A percentile compares a stretch with the other conserved stretches of the same genome.
These are phyloP conservation scores for Amaranthus palmeri DNA, from an alignment of 148 eudicot genomes.

Conservation along the genomic window DNA sequence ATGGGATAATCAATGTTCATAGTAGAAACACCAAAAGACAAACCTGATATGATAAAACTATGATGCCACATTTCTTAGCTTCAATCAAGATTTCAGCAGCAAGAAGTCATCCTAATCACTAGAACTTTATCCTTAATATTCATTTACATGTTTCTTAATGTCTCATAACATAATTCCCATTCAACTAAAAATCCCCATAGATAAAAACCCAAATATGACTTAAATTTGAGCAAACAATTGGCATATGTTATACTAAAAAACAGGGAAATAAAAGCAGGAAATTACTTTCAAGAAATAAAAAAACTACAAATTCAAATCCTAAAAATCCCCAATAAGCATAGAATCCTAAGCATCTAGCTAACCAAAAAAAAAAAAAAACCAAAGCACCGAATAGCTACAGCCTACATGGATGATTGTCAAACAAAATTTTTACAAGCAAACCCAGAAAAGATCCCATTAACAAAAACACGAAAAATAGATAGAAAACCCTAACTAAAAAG, in stretches of 20 bases:
- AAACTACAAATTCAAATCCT: not conserved
- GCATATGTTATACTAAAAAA: not conserved
- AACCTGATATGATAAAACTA: not conserved
- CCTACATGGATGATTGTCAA: not conserved
- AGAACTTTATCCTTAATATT: not conserved
- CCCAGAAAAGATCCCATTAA: slow-evolving; percentile 22
- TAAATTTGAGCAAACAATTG: not conserved
- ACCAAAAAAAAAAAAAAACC: not conserved
- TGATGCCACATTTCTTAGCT: not conserved
- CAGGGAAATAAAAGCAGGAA: not conserved
- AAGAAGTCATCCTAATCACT: not conserved
- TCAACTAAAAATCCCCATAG: not conserved
- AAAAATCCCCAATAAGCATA: slow-evolving; percentile 11
- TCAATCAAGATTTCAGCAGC: not conserved
- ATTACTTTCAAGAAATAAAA: not conserved
- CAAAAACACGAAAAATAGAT: not conserved
- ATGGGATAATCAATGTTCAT: too few relatives aligned
- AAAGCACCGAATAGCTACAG: not conserved
- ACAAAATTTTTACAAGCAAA: not conserved
- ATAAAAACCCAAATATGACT: not conserved
- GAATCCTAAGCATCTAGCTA: not conserved
- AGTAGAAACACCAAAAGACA: too few relatives aligned
- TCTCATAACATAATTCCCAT: not conserved
- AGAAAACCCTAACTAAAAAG: slow-evolving; percentile 17
- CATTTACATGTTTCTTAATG: not conserved